Base-by-base conservation (phyloP, 345 rosid species). In the Linum tenue region DNA sequence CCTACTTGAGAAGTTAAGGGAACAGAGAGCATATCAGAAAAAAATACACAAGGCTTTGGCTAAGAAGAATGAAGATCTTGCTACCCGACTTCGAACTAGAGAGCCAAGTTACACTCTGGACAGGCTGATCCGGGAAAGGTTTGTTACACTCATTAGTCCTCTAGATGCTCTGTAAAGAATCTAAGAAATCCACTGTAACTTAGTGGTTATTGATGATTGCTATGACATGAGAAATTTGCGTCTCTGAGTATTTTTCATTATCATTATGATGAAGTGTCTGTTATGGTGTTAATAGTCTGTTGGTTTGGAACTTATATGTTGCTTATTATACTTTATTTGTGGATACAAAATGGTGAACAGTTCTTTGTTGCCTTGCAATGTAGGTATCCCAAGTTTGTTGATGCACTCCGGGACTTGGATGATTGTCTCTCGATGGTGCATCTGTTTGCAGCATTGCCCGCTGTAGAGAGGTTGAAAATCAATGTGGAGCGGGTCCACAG, bases 371-470 rank as follows among this genome's bases (percentile, higher is more conserved):
- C 22, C 48, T 63, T 70, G 51, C 31, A 62, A 17, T 84, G 35
- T 67, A 94, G 99, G 86, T 88, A 88, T 79, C 96, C 99, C 0
- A 85, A 85, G 2, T 88, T 90, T 66, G 67, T 87, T 61, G 96
- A 91, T 77, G 95, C 96, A 5, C 84, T 94, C 7, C 84, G 99
- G 57, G 99, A 94, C 77, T 83, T 94, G 85, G 99, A 90, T 75
- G 99, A 90, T 66, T 85, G 96, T 73, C 91, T 94, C 39, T 83
- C 96, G 0, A 77, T 88, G 95, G 91, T 94, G 66, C 96, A 88
- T 76, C 96, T 90, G 48, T 94, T 94, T 78, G 99, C 97, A 12
- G 90, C 82, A 36, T 79, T 94, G 59, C 96, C 97, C 68, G 96
- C 92, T 36, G 70, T 79, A 55, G 88, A 94, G 71, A 85, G 91